These are phyloP conservation scores for Lactarius pseudohatsudake DNA, from an alignment of 768 basidiomycete species.

Conservation along the genomic window DNA sequence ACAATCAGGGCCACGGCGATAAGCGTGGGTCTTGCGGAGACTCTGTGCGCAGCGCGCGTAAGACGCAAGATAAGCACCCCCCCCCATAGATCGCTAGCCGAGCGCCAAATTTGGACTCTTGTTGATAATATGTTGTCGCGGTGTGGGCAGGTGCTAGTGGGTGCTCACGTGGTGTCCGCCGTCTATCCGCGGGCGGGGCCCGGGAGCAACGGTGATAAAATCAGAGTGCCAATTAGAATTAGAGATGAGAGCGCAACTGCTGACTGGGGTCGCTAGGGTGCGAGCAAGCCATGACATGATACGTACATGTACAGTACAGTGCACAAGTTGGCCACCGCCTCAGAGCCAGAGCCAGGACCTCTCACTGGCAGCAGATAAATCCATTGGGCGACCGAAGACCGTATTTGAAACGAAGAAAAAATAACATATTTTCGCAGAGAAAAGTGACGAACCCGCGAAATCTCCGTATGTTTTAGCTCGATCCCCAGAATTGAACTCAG, in stretches of 20 bases:
- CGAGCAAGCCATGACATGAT: background rate
- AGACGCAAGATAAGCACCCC: background rate
- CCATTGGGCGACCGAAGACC: background rate
- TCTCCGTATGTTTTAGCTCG: slow-evolving; percentile 2
- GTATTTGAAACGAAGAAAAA: background rate
- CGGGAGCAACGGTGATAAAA: background rate
- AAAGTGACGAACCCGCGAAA: background rate
- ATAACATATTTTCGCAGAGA: background rate
- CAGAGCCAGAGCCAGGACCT: background rate
- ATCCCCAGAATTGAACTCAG: background rate
- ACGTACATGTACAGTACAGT: background rate
- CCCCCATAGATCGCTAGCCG: slow-evolving; percentile 8
- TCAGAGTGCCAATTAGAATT: background rate
- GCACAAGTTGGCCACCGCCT: background rate
- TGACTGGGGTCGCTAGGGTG: background rate
- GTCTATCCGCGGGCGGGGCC: background rate
- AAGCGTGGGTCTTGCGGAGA: slow-evolving; percentile 16
- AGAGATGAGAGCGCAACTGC: background rate
- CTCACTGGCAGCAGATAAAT: background rate
- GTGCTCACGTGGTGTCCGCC: background rate
- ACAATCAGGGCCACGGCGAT: slow-evolving; percentile 9
- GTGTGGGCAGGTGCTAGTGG: background rate
- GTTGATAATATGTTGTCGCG: background rate
- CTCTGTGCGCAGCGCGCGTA: background rate
- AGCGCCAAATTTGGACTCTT: background rate